Percentiles rank a stretch among this genome's conserved stretches.
Conservation (phyloP, 768 basidiomycete genomes). For the Polyporus arcularius region DNA sequence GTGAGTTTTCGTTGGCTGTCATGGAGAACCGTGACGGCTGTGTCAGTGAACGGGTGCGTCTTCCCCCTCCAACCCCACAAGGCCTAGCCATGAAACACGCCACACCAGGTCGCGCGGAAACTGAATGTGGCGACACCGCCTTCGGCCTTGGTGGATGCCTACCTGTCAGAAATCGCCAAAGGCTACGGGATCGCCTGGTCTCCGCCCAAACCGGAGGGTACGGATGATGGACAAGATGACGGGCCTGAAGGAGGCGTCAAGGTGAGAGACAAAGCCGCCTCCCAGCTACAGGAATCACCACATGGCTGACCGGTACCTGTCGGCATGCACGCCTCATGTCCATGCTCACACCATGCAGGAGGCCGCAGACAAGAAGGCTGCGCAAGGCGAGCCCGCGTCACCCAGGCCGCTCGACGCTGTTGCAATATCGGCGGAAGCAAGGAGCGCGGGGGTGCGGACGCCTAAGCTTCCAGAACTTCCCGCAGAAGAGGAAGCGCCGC, state of each 20-base stretch:
- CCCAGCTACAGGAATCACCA: not conserved
- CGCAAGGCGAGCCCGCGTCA: not conserved
- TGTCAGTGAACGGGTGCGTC: constrained; percentile 80
- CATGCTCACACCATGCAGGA: constrained; percentile 2
- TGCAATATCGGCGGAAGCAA: constrained; percentile 30
- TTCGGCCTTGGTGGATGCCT: constrained; percentile 77
- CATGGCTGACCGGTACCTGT: not conserved
- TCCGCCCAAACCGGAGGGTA: constrained; percentile 34
- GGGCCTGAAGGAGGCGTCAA: constrained; percentile 36
- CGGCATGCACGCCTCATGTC: not conserved
- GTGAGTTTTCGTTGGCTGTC: constrained; percentile 82
- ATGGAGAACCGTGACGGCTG: constrained; percentile 83
- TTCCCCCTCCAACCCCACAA: not conserved
- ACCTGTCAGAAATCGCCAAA: constrained; percentile 86
- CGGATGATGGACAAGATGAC: constrained; percentile 28
- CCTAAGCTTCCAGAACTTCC: constrained; percentile 54
- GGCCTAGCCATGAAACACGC: not conserved
- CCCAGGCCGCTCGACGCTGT: constrained; percentile 24
- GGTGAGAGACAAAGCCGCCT: constrained; percentile 37
- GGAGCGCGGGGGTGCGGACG: constrained; percentile 34
- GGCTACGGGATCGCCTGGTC: constrained; percentile 80
- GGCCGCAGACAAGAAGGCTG: not conserved
- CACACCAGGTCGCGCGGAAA: constrained; percentile 71
- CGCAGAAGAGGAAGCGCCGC: constrained; percentile 44
- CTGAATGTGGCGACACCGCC: constrained; percentile 70